These are phyloP conservation scores for Aspergillus jensenii DNA, from an alignment of 2,329 filamentous ascomycete species.

Conservation along the genomic window DNA sequence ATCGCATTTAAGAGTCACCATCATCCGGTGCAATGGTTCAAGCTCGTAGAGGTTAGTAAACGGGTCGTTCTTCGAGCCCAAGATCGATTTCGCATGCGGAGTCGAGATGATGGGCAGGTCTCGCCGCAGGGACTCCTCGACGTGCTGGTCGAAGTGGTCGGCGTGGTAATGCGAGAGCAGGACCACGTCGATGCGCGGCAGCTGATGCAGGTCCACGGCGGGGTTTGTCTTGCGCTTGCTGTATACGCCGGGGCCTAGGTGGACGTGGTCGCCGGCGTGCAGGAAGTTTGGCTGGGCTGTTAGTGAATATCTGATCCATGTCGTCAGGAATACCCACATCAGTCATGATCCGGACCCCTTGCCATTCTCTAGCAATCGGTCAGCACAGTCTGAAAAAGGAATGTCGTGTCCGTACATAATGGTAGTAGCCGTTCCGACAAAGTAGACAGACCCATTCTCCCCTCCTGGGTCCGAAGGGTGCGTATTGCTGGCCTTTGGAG, in stretches of 20 bases:
- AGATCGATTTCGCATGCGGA: conserved; percentile 57
- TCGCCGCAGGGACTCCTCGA: conserved; percentile 52
- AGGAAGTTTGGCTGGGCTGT: conserved; percentile 59
- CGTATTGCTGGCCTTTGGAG: conserved; percentile 46
- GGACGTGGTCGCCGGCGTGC: conserved; percentile 64
- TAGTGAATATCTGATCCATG: neutral
- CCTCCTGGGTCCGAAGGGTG: conserved; percentile 38
- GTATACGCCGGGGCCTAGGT: conserved; percentile 63
- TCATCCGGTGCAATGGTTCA: conserved; percentile 55
- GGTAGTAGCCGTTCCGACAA: conserved; percentile 42
- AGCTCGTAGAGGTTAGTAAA: conserved; percentile 58
- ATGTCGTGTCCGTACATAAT: conserved; percentile 25
- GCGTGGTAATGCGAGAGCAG: conserved; percentile 66
- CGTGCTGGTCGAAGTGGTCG: conserved; percentile 57
- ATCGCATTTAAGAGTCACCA: conserved; percentile 43
- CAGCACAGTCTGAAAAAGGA: neutral
- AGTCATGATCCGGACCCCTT: conserved; percentile 41
- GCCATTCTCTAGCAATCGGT: conserved; percentile 36
- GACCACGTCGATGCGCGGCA: conserved; percentile 61
- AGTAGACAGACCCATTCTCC: conserved; percentile 40
- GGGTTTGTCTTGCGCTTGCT: conserved; percentile 58
- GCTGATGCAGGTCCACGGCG: conserved; percentile 58
- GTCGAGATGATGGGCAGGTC: conserved; percentile 64
- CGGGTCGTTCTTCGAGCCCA: conserved; percentile 50
- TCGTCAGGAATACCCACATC: conserved; percentile 24